A percentile compares a stretch with the other conserved stretches of the same genome.
Conservation (phyloP, 2,329 filamentous ascomycete species). For the Achaetomium macrosporum region DNA sequence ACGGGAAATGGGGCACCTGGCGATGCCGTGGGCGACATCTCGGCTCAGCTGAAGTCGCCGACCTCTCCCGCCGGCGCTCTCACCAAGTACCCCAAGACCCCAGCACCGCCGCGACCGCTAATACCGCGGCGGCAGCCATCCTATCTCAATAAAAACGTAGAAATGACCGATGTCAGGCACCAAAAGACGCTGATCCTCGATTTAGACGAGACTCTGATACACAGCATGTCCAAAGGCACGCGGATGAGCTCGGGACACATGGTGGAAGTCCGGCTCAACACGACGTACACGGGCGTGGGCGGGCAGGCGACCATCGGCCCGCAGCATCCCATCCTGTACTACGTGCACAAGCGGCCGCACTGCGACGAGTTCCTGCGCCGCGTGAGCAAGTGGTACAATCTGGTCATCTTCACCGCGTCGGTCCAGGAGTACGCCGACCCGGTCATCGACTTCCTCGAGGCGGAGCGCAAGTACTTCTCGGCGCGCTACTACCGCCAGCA, state of each 20-base stretch:
- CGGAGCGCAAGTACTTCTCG: constrained; percentile 93
- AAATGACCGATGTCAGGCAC: constrained; percentile 47
- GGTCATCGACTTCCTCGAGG: constrained; percentile 97
- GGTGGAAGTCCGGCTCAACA: constrained; percentile 91
- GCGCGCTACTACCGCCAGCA: constrained; percentile 93
- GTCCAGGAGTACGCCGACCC: constrained; percentile 98
- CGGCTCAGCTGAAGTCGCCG: constrained; percentile 86
- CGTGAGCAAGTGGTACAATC: constrained; percentile 90
- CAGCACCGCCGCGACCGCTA: constrained; percentile 80
- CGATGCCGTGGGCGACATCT: constrained; percentile 46
- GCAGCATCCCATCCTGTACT: constrained; percentile 95
- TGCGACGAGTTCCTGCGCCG: constrained; percentile 94
- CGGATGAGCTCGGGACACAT: constrained; percentile 96
- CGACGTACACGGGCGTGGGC: constrained; percentile 60
- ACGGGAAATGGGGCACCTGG: constrained; percentile 35
- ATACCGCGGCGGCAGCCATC: constrained; percentile 87
- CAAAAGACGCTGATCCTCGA: constrained; percentile 95
- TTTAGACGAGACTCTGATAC: constrained; percentile 94
- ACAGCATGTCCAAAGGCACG: constrained; percentile 95
- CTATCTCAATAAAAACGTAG: constrained; percentile 59
- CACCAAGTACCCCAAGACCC: constrained; percentile 85
- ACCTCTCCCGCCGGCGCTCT: constrained; percentile 73
- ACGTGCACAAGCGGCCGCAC: constrained; percentile 94
- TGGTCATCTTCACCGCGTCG: constrained; percentile 93
- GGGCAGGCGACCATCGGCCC: constrained; percentile 65